phyloP scores from a whole-genome alignment of 805 yeast genomes.

The Yamadazyma laniorum region DNA sequence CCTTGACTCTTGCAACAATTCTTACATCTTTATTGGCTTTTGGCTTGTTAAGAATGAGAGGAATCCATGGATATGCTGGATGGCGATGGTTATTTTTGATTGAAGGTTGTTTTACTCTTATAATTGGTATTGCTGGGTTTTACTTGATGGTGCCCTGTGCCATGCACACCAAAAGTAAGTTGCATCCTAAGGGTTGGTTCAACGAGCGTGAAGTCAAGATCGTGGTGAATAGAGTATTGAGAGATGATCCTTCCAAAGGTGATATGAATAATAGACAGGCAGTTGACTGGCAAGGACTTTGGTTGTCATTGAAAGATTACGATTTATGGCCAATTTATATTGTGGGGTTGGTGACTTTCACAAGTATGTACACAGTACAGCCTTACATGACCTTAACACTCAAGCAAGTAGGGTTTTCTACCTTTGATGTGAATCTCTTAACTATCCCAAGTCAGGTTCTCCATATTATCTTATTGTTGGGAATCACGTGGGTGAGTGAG shows the following conservation, averaged over 20 bases:
- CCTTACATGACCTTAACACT: conserved; percentile 51
- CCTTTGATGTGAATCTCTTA: conserved; percentile 22
- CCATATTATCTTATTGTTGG: conserved; percentile 33
- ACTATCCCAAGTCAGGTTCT: conserved; percentile 25
- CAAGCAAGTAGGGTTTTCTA: conserved; percentile 28
- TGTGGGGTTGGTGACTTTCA: conserved; percentile 35
- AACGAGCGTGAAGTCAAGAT: conserved; percentile 26
- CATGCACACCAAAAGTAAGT: conserved; percentile 50
- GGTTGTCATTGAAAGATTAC: conserved; percentile 19
- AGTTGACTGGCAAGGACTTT: conserved; percentile 18
- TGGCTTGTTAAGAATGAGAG: conserved; percentile 21
- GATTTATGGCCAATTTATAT: conserved; percentile 28
- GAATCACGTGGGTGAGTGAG: conserved; percentile 38
- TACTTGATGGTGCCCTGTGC: conserved; percentile 56
- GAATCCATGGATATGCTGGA: conserved; percentile 20
- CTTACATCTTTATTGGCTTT: conserved; percentile 22
- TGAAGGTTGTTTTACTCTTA: conserved; percentile 58
- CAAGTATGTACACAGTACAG: conserved; percentile 15
- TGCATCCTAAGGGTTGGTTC: conserved; percentile 43
- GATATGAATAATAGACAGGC: conserved; percentile 30
- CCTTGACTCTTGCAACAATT: conserved; percentile 22
- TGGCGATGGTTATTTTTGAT: conserved; percentile 69
- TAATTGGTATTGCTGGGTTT: conserved; percentile 47
- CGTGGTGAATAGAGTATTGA: conserved; percentile 24
- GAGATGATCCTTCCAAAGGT: conserved; percentile 31